A percentile compares a stretch with the other conserved stretches of the same genome.
Evolutionary conservation across 192 early-diverging fungal genomes (phyloP).

Genomic region (Piromyces finnis): DNA sequence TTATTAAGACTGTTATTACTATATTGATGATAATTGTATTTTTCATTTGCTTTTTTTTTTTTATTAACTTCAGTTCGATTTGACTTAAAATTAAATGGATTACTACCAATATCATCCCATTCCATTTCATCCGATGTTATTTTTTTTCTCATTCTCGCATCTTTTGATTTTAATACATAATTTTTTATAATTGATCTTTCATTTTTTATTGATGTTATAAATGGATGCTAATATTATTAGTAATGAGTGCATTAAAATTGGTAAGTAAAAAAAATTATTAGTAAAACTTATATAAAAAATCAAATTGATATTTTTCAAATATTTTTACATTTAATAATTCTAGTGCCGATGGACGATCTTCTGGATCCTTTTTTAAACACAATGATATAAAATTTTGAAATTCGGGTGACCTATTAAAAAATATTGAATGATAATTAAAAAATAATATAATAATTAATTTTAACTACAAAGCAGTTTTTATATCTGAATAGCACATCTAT

Average conservation of each 20-base stretch:
- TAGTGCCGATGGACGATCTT: conserved; percentile 15
- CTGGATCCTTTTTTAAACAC: conserved; percentile 36
- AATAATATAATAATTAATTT: too few species aligned
- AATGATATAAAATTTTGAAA: conserved; percentile 24
- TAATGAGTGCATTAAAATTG: too few species aligned
- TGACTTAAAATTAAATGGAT: background rate
- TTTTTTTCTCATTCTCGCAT: background rate
- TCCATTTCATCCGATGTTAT: background rate
- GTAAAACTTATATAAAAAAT: too few species aligned
- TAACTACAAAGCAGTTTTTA: too few species aligned
- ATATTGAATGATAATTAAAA: too few species aligned
- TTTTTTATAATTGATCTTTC: background rate
- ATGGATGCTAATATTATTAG: background rate
- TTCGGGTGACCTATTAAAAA: conserved; percentile 22
- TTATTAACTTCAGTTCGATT: background rate
- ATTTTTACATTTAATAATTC: conserved; percentile 19
- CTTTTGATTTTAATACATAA: background rate
- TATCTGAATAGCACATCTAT: too few species aligned
- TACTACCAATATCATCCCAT: background rate
- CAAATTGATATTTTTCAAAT: too few species aligned
- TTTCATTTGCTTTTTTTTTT: background rate
- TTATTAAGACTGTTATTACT: background rate
- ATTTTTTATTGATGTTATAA: background rate
- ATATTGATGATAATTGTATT: background rate
- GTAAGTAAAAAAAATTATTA: too few species aligned